phyloP scores from a whole-genome alignment of 139 green algal genomes.

The Chlamydomonas sp. region DNA sequence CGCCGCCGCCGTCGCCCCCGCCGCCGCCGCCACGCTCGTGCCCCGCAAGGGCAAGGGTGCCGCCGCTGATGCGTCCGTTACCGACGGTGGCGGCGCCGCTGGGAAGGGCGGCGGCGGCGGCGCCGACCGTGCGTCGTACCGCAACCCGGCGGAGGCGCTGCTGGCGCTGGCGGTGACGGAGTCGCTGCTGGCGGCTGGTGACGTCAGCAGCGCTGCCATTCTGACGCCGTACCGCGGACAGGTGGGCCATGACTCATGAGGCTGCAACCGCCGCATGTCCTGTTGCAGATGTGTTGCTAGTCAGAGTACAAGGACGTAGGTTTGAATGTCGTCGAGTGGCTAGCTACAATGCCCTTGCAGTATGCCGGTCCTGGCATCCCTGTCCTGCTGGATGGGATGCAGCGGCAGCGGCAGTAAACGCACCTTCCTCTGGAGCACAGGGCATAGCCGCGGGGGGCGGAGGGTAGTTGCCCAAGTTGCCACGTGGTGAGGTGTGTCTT shows the following conservation, averaged over 20 bases:
- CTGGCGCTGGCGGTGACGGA: constrained; percentile 55
- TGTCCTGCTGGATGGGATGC: no score
- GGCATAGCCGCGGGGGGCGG: no score
- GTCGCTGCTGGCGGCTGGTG: constrained; percentile 53
- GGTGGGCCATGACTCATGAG: constrained; percentile 14
- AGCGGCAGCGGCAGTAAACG: no score
- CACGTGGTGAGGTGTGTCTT: no score
- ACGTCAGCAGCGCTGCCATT: constrained; percentile 72
- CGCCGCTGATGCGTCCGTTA: no score
- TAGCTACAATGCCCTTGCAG: no score
- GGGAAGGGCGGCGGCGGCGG: constrained; percentile 13
- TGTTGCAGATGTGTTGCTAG: no score
- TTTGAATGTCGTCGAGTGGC: no score
- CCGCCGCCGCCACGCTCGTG: neutral
- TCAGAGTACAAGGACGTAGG: no score
- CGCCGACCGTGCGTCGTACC: constrained; percentile 50
- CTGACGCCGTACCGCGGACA: constrained; percentile 87
- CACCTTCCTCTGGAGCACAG: no score
- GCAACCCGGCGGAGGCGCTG: constrained; percentile 75
- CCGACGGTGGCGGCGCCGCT: neutral
- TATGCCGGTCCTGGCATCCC: no score
- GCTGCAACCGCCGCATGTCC: neutral
- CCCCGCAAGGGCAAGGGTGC: neutral
- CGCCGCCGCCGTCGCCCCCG: neutral
- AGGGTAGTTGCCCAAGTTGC: no score